Conservation (phyloP, 2,329 filamentous ascomycete genomes). For the Colletotrichum noveboracense region DNA sequence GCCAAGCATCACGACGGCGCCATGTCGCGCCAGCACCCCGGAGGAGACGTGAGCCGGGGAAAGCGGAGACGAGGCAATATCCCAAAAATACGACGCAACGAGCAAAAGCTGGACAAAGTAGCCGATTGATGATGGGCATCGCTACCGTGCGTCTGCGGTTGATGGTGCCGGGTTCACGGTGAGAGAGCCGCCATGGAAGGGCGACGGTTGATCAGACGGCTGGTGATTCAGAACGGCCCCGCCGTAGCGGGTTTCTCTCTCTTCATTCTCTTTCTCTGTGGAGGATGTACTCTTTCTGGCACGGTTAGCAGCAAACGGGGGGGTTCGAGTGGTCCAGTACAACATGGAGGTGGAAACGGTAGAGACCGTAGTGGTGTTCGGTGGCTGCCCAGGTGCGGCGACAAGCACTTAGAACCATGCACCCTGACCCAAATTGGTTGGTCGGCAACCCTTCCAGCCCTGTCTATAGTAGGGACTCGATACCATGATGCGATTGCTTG, state of each 20-base stretch:
- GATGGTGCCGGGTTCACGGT: not conserved
- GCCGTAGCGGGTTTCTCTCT: not conserved
- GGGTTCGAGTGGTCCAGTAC: not conserved
- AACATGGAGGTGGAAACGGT: not conserved
- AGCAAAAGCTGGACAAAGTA: not conserved
- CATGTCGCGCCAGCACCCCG: slow-evolving; percentile 16
- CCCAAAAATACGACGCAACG: slow-evolving; percentile 9
- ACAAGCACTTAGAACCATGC: not conserved
- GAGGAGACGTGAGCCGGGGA: slow-evolving; percentile 9
- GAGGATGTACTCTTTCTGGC: not conserved
- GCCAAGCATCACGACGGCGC: slow-evolving; percentile 16
- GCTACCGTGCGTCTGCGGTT: slow-evolving; percentile 11
- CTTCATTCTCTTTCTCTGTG: not conserved
- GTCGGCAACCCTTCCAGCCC: not conserved
- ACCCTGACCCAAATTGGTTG: not conserved
- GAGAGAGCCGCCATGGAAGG: not conserved
- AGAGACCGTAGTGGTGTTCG: not conserved
- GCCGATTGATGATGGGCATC: slow-evolving; percentile 9
- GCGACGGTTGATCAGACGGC: slow-evolving; percentile 16
- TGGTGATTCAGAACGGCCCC: slow-evolving; percentile 18
- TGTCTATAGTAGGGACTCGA: not conserved
- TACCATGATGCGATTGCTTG: not conserved
- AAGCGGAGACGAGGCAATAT: not conserved
- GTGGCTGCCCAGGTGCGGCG: not conserved
- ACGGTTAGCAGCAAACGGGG: not conserved